phyloP scores from a whole-genome alignment of 1,284 basidiomycete species.

The Ustilago nuda region DNA sequence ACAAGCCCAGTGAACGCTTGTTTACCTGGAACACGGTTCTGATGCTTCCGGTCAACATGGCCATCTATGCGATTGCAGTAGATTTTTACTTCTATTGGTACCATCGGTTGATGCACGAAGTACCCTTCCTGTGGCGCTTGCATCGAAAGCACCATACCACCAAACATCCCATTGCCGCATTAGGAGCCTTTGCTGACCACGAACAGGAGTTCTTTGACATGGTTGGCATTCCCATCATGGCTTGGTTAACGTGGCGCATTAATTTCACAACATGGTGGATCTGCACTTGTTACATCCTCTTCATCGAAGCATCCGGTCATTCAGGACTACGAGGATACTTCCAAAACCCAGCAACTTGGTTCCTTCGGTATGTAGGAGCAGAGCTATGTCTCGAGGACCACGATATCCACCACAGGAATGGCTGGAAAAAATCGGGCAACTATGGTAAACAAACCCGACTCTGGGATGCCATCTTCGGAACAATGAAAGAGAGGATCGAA shows the following conservation, averaged over 20 bases:
- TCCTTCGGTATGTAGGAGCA: constrained; percentile 44
- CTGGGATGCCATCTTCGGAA: constrained; percentile 66
- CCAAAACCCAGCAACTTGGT: constrained; percentile 53
- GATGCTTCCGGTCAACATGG: constrained; percentile 47
- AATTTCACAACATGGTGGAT: constrained; percentile 52
- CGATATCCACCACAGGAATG: constrained; percentile 67
- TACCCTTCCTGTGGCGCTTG: constrained; percentile 42
- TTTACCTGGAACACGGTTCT: constrained; percentile 22
- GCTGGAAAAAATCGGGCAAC: constrained; percentile 58
- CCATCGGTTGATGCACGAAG: constrained; percentile 61
- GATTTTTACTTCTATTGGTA: constrained; percentile 66
- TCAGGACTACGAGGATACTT: constrained; percentile 60
- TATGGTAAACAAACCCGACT: constrained; percentile 67
- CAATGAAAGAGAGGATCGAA: constrained; percentile 58
- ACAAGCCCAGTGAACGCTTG: constrained; percentile 23
- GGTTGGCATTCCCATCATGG: constrained; percentile 51
- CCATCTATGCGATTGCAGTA: constrained; percentile 36
- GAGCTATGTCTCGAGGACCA: constrained; percentile 67
- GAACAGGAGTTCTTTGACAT: constrained; percentile 63
- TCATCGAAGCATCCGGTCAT: constrained; percentile 51
- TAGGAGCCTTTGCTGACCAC: constrained; percentile 58
- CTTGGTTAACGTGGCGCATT: constrained; percentile 50
- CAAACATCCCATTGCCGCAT: constrained; percentile 59
- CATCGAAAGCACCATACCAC: constrained; percentile 59
- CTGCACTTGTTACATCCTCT: constrained; percentile 38